Evolutionary conservation across 2,329 filamentous ascomycete species (phyloP).

Genomic region (Capronia americana): DNA sequence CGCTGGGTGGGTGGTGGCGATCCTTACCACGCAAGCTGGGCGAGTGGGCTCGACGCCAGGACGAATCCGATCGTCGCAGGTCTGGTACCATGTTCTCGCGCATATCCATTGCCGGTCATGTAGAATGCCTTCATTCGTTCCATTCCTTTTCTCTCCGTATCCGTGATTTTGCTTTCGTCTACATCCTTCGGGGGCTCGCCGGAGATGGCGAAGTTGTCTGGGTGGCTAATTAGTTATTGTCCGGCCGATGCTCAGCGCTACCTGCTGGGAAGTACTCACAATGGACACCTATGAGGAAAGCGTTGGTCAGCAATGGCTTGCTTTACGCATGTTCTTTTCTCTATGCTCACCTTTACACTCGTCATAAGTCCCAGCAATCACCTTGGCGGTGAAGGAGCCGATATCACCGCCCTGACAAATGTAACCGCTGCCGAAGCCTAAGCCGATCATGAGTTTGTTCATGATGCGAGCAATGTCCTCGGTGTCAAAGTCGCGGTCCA

Average conservation of each 20-base stretch:
- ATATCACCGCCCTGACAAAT: conserved; percentile 65
- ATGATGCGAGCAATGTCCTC: conserved; percentile 54
- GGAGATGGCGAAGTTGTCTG: conserved; percentile 27
- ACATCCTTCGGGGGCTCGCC: conserved; percentile 1
- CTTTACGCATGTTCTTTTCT: neutral
- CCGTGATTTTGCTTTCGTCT: conserved; percentile 19
- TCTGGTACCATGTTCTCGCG: conserved; percentile 59
- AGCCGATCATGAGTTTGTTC: conserved; percentile 58
- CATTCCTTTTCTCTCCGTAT: conserved; percentile 47
- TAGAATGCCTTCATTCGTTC: conserved; percentile 48
- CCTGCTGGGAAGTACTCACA: conserved; percentile 14
- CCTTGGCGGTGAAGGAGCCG: conserved; percentile 53
- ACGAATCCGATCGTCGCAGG: conserved; percentile 64
- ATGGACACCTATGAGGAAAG: conserved; percentile 14
- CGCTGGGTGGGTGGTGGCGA: neutral
- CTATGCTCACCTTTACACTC: conserved; percentile 52
- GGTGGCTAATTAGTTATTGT: neutral
- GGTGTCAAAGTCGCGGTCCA: conserved; percentile 50
- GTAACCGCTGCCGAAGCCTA: conserved; percentile 62
- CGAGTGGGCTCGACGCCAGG: conserved; percentile 60
- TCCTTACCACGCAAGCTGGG: conserved; percentile 60
- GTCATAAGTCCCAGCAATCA: conserved; percentile 51
- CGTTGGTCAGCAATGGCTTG: neutral
- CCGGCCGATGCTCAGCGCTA: no score
- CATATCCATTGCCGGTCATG: conserved; percentile 57